Base-by-base conservation (phyloP, 805 yeast species). In the Candida suzukii region DNA sequence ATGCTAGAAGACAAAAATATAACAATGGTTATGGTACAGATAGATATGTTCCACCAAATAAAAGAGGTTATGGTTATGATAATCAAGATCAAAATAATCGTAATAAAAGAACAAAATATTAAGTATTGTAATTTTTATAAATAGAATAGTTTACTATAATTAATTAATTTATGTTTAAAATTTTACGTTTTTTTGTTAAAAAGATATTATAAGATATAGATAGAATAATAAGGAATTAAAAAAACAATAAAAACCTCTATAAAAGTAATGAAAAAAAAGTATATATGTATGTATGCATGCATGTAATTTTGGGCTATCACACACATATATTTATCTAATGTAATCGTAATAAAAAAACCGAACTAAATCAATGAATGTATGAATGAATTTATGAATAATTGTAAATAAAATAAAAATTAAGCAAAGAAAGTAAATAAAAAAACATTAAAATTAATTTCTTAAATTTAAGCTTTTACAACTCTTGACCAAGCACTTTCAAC, bases 401-500 rank as follows among this genome's bases (percentile, higher is more conserved):
- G n/a, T n/a, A n/a, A n/a, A n/a, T n/a, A n/a, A n/a, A n/a, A n/a
- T n/a, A n/a, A n/a, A n/a, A 10, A 27, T 10, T 27, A 10, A 10
- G 26, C 11, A 24, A 12, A 24, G 26, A 24, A 12, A 12, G 26
- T 8, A 24, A 12, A 24, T 9, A 24, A 12, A 24, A 24, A 12
- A 8, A 24, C 8, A 28, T 5, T n/a, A 6, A 16, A 30, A n/a
- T 5, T 5, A 19, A 16, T 16, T 6, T 30, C 4, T 8, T 5
- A n/a, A 30, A 30, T 7, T 41, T 38, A 45, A 18, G n/a, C n/a
- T n/a, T 39, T 39, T 38, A 62, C 54, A 41, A 63, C 58, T 58
- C 64, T 61, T 7, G 67, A 62, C 81, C 81, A 76, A 45, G 73
- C 75, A 62, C 78, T 80, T 54, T 78, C 80, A 44, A 70, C 83